Conservation (phyloP, 257 asterid species). For the Fraxinus anomala region DNA sequence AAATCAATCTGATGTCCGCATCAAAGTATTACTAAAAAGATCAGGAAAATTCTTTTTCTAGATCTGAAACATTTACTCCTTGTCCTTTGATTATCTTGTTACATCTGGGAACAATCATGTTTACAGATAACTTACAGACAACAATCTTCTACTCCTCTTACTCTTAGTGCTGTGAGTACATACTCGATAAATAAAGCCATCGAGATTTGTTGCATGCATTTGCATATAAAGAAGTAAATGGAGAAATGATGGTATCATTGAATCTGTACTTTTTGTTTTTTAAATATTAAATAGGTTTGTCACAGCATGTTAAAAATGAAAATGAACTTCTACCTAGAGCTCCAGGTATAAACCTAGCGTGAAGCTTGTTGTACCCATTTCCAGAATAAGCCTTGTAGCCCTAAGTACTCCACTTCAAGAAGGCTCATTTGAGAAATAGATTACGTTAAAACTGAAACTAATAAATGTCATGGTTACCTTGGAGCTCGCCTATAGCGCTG, state of each 20-base stretch:
- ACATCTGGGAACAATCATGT: neutral
- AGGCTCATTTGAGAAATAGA: neutral
- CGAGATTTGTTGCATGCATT: neutral
- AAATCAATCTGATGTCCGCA: too few relatives aligned
- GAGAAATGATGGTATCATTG: neutral
- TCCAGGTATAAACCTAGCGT: neutral
- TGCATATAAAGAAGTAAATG: neutral
- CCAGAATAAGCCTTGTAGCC: neutral
- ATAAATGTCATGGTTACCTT: neutral
- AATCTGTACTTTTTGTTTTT: neutral
- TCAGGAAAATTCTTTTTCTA: neutral
- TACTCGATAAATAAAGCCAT: neutral
- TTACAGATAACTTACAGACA: slow-evolving; percentile 4
- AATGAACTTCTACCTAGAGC: neutral
- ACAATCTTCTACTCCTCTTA: neutral
- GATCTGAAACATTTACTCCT: neutral
- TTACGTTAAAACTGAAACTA: neutral
- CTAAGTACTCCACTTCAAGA: neutral
- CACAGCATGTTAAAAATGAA: neutral
- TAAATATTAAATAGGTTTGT: neutral
- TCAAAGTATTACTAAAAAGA: neutral
- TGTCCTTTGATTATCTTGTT: neutral
- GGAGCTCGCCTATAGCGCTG: neutral
- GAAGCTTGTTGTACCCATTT: neutral
- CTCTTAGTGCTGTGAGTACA: neutral